These are phyloP conservation scores for Lasiosphaeria ovina DNA, from an alignment of 495 filamentous ascomycete genomes.

Conservation along the genomic window DNA sequence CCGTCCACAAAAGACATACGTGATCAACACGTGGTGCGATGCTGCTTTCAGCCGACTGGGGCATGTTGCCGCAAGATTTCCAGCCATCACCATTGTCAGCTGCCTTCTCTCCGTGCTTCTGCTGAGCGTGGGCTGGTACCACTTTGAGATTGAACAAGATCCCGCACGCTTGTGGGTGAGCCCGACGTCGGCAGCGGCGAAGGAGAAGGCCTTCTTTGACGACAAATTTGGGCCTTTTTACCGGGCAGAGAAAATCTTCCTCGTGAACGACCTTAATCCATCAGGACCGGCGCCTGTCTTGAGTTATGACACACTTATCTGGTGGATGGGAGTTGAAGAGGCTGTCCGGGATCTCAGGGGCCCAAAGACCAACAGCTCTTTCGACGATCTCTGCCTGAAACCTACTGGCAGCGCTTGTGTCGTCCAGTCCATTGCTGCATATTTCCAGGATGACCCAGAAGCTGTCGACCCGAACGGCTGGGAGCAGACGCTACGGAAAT, in stretches of 20 bases:
- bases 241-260: slow-evolving; percentile 86
- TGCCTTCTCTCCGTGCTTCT: slow-evolving; percentile 69
- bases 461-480: slow-evolving; percentile 61
- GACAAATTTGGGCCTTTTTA: slow-evolving; percentile 94
- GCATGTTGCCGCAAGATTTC: slow-evolving; percentile 74
- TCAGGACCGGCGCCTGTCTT: slow-evolving; percentile 70
- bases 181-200: slow-evolving; percentile 82
- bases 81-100: slow-evolving; percentile 71
- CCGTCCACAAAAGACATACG: slow-evolving; percentile 68
- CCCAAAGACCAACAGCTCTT: slow-evolving; percentile 54
- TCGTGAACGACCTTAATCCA: slow-evolving; percentile 78
- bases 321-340: slow-evolving; percentile 93
- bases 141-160: slow-evolving; percentile 81
- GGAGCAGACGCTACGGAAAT: slow-evolving; percentile 64
- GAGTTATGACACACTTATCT: slow-evolving; percentile 79
- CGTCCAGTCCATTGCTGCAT: slow-evolving; percentile 83
- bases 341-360: slow-evolving; percentile 69
- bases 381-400: slow-evolving; percentile 91
- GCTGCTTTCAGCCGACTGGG: slow-evolving; percentile 81
- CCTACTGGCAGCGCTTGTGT: slow-evolving; percentile 88
- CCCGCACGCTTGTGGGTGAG: slow-evolving; percentile 94
- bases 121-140: slow-evolving; percentile 81
- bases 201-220: slow-evolving; percentile 94
- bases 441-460: slow-evolving; percentile 68
- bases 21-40: slow-evolving; percentile 74